These are phyloP conservation scores for Penicillium sp. DNA, from an alignment of 2,329 filamentous ascomycete species.

Conservation along the genomic window DNA sequence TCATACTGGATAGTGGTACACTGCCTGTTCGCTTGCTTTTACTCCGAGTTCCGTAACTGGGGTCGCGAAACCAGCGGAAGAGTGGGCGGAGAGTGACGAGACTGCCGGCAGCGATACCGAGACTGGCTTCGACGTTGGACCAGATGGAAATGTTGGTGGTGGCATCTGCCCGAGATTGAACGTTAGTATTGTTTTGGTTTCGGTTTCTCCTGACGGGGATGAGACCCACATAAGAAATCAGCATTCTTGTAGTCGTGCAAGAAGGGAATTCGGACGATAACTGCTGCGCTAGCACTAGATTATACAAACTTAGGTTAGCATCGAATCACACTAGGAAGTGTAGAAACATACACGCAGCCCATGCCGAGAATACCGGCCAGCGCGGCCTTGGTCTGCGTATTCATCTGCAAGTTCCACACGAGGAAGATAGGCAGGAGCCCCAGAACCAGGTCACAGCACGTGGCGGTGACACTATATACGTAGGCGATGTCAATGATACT, in stretches of 20 bases:
- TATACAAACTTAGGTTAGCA: neutral
- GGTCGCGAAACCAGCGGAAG: slow-evolving; percentile 37
- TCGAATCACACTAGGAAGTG: neutral
- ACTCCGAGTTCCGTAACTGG: slow-evolving; percentile 24
- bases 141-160: slow-evolving; percentile 39
- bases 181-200: slow-evolving; percentile 11
- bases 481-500: slow-evolving; percentile 52
- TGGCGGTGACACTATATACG: slow-evolving; percentile 47
- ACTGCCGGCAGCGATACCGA: slow-evolving; percentile 45
- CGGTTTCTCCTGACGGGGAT: neutral
- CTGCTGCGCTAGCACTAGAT: slow-evolving; percentile 32
- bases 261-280: slow-evolving; percentile 36
- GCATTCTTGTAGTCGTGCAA: slow-evolving; percentile 30
- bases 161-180: slow-evolving; percentile 23
- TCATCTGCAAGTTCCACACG: slow-evolving; percentile 52
- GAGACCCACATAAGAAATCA: slow-evolving; percentile 33
- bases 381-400: slow-evolving; percentile 47
- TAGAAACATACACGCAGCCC: slow-evolving; percentile 47
- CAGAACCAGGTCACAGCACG: slow-evolving; percentile 49
- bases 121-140: slow-evolving; percentile 37
- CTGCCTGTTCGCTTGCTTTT: slow-evolving; percentile 29
- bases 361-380: slow-evolving; percentile 52
- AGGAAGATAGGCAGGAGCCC: slow-evolving; percentile 53
- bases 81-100: slow-evolving; percentile 49
- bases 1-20: slow-evolving; percentile 30